Conservation (phyloP, 257 asterid species). For the Fraxinus excelsior region DNA sequence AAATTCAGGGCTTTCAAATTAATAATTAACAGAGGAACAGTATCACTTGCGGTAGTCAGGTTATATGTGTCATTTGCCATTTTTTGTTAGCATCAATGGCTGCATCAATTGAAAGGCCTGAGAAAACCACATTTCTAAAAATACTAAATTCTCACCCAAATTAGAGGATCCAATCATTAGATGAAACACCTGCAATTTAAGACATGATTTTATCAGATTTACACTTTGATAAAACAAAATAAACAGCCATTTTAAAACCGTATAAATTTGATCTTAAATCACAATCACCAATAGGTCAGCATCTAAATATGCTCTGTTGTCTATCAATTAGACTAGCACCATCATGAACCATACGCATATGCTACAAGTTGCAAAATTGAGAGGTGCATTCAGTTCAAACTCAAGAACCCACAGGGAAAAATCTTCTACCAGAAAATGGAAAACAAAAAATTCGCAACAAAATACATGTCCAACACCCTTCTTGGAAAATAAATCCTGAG, state of each 20-base stretch:
- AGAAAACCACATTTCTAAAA: conserved; percentile 10
- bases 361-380: neutral
- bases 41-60: neutral
- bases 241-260: neutral
- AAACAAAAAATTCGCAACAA: neutral
- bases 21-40: neutral
- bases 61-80: neutral
- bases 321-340: neutral
- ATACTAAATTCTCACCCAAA: conserved; percentile 62
- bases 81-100: neutral
- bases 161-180: conserved; percentile 84
- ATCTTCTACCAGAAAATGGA: no score
- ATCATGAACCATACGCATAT: neutral
- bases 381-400: neutral
- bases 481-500: neutral
- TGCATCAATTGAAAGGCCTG: conserved; percentile 19
- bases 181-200: conserved; percentile 86
- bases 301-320: neutral
- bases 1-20: neutral
- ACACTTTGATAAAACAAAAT: neutral
- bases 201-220: conserved; percentile 27
- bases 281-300: neutral
- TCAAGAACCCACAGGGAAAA: neutral
- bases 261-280: neutral
- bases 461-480: neutral